Evolutionary conservation across 2,329 filamentous ascomycete species (phyloP), one percentile per base, ranked within the genome.

Genomic region (Gremmenia infestans): DNA sequence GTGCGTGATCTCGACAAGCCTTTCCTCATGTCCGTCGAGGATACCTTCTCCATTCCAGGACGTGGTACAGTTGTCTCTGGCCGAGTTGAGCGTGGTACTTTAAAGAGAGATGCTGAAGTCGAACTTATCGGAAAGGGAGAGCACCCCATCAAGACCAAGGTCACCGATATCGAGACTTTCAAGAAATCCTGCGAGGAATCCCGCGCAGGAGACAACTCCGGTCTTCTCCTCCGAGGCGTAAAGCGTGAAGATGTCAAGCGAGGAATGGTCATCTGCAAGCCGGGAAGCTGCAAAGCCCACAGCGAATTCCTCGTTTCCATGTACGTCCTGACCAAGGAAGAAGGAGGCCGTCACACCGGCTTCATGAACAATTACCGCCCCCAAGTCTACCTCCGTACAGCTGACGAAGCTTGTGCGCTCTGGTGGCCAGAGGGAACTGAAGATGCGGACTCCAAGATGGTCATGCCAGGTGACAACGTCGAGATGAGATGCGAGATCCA

Each of bases 101-200:
- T 99, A 71, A 97, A 96, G 89, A 90, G 85, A 76, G 94, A 99
- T 73, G 81, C 86, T 62, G 94, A 99, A 72, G 85, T 99, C 65
- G 94, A 99, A 81, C 83, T 99, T 63, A 83, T 99, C 60, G 94
- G 94, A 72, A 96, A 94, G 80, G 85, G 87, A 65, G 75, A 77
- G 55, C 81, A 85, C 47, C 78, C 90, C 65, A 89, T 97, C 81
- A 97, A 95, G 86, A 97, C 94, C 75, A 97, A 97, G 82, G 93
- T 99, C 64, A 99, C 94, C 70, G 95, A 99, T 72, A 97, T 99
- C 67, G 94, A 99, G 81, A 99, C 93, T 64, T 99, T 99, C 83
- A 97, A 97, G 84, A 99, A 99, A 85, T 95, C 91, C 50, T 97
- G 94, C 76, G 92, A 97, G 57, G 91, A 96, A 78, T 96, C 93